A percentile compares a stretch with the other conserved stretches of the same genome.
Conservation (phyloP, 176 grass and related monocot genomes). For the Eragrostis nindensis region DNA sequence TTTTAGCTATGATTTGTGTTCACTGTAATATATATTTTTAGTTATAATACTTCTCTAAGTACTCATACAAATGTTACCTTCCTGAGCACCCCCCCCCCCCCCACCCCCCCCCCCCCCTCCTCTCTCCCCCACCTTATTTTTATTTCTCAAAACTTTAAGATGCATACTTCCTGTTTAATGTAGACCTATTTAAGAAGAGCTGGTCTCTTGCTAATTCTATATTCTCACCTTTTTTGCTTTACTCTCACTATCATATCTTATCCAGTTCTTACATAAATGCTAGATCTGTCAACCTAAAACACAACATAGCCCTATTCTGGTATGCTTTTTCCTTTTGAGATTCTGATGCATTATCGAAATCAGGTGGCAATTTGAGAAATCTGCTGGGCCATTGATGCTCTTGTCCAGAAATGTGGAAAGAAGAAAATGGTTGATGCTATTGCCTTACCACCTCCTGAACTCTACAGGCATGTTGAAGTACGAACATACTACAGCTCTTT, state of each 20-base stretch:
- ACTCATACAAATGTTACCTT: too few species aligned
- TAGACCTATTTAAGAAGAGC: neutral
- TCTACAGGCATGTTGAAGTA: constrained; percentile 99
- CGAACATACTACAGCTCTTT: constrained; percentile 40
- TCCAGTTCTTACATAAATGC: constrained; percentile 30
- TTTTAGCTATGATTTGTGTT: constrained; percentile 14
- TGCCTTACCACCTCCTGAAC: constrained; percentile 71
- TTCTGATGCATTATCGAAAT: constrained; percentile 50
- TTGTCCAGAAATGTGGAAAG: constrained; percentile 89
- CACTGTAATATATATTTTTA: constrained; percentile 19
- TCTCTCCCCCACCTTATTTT: too few species aligned
- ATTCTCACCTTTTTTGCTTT: constrained; percentile 13
- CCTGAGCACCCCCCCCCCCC: too few species aligned
- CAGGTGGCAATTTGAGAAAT: constrained; percentile 91
- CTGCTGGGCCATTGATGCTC: constrained; percentile 74
- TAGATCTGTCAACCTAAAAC: constrained; percentile 10
- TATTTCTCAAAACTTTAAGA: neutral
- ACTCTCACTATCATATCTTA: neutral
- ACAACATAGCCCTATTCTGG: neutral
- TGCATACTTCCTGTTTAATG: neutral
- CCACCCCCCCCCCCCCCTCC: too few species aligned
- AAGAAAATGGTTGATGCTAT: constrained; percentile 95
- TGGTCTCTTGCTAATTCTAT: constrained; percentile 14
- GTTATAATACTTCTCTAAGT: too few species aligned
- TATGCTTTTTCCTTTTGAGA: constrained; percentile 25